phyloP scores from a whole-genome alignment of 2,329 filamentous ascomycete species.

The Hypoxylon rubiginosum region DNA sequence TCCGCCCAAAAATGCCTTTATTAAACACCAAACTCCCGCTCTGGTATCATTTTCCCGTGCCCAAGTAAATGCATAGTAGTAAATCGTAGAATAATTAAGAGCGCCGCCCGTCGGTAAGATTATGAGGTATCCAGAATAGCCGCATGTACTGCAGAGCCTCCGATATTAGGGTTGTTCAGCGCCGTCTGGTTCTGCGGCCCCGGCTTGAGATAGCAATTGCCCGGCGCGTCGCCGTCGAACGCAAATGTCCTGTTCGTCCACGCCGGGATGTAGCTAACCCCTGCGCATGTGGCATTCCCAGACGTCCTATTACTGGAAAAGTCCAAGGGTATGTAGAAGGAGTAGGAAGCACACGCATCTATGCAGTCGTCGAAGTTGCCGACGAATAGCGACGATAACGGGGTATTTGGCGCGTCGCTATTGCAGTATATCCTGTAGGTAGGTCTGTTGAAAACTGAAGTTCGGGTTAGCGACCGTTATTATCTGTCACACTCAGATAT shows the following conservation, averaged over 20 bases:
- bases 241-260: constrained; percentile 58
- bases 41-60: constrained; percentile 37
- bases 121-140: constrained; percentile 50
- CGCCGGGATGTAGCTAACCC: constrained; percentile 58
- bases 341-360: constrained; percentile 61
- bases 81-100: constrained; percentile 19
- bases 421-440: constrained; percentile 61
- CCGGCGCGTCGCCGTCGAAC: constrained; percentile 53
- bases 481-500: not conserved
- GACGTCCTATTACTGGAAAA: constrained; percentile 45
- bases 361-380: constrained; percentile 61
- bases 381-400: constrained; percentile 59
- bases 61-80: constrained; percentile 21
- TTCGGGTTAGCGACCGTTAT: constrained; percentile 25
- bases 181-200: constrained; percentile 52
- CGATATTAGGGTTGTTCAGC: constrained; percentile 52
- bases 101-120: not conserved
- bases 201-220: constrained; percentile 62
- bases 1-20: constrained; percentile 3
- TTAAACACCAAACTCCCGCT: constrained; percentile 37
- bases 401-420: constrained; percentile 55
- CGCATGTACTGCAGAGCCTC: constrained; percentile 53
- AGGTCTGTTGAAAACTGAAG: constrained; percentile 54
- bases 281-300: constrained; percentile 55
- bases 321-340: constrained; percentile 48